Conservation (phyloP, 2,329 filamentous ascomycete species). For the Sclerotinia minor region DNA sequence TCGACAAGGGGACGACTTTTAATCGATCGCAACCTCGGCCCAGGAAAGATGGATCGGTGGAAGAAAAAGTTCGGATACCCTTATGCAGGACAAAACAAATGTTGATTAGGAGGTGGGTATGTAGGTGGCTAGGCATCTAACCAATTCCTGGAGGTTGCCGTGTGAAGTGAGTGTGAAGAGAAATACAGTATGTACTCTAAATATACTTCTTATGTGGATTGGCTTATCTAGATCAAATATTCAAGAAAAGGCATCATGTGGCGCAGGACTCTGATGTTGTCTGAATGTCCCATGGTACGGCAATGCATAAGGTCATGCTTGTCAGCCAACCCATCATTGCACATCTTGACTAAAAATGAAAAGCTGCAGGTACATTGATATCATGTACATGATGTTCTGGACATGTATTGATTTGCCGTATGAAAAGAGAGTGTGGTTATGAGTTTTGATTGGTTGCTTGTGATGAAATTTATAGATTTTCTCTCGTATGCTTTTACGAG, state of each 20-base stretch:
- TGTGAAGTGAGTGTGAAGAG: not conserved
- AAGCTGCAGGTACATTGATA: constrained; percentile 6
- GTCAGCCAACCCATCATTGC: not conserved
- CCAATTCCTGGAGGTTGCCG: not conserved
- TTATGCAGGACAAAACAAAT: not conserved
- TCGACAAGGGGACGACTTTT: not conserved
- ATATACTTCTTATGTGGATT: constrained; percentile 3
- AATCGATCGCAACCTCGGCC: not conserved
- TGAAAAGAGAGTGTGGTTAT: not conserved
- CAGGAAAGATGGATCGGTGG: not conserved
- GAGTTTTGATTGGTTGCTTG: not conserved
- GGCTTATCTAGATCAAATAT: constrained; percentile 1
- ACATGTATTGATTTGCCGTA: not conserved
- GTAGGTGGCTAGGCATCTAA: not conserved
- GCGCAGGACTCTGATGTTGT: constrained; percentile 2
- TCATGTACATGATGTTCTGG: constrained; percentile 1
- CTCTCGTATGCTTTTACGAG: not conserved
- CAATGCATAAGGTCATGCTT: not conserved
- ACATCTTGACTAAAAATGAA: constrained; percentile 4
- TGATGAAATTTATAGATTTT: constrained; percentile 3
- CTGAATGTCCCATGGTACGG: not conserved
- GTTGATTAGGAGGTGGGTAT: not conserved
- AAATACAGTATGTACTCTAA: not conserved
- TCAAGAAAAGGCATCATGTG: not conserved
- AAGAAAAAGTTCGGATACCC: not conserved